Evolutionary conservation across 208 protist species (phyloP).

Genomic region (Leishmania mexicana): DNA sequence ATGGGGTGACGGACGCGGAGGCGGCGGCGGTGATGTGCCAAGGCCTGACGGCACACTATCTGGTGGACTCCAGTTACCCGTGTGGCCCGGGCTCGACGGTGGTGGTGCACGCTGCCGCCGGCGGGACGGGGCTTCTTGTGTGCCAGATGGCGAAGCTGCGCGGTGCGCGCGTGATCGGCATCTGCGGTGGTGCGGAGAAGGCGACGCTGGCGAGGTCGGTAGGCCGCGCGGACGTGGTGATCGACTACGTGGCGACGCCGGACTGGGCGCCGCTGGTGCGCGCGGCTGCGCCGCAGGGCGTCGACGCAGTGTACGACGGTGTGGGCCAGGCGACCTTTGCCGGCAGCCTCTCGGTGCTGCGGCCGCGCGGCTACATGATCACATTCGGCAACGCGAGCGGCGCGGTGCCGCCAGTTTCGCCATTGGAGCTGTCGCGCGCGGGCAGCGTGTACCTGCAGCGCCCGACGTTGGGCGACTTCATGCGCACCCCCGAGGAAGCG

Average conservation of each 20-base stretch:
- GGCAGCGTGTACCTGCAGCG: slow-evolving; percentile 86
- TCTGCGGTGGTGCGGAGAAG: slow-evolving; percentile 78
- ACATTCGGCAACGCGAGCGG: slow-evolving; percentile 93
- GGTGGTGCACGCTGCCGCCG: slow-evolving; percentile 89
- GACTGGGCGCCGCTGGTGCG: slow-evolving; percentile 68
- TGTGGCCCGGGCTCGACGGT: slow-evolving; percentile 49
- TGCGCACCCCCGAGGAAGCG: slow-evolving; percentile 44
- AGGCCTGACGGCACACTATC: slow-evolving; percentile 92
- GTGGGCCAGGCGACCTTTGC: slow-evolving; percentile 85
- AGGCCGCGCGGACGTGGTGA: slow-evolving; percentile 69
- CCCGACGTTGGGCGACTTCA: slow-evolving; percentile 70
- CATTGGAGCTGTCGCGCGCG: slow-evolving; percentile 51
- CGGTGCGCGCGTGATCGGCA: slow-evolving; percentile 91
- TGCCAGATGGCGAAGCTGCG: slow-evolving; percentile 92
- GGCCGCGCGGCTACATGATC: slow-evolving; percentile 83
- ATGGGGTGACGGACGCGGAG: slow-evolving; percentile 47
- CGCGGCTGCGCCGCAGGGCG: slow-evolving; percentile 41
- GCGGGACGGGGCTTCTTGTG: slow-evolving; percentile 82
- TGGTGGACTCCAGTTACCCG: slow-evolving; percentile 62
- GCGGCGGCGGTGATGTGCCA: slow-evolving; percentile 73
- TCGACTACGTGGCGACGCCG: slow-evolving; percentile 58
- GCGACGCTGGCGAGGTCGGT: slow-evolving; percentile 45
- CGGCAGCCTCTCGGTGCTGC: slow-evolving; percentile 66
- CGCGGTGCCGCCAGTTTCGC: slow-evolving; percentile 60
- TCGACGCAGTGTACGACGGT: slow-evolving; percentile 91